These are phyloP conservation scores for Rhododendron kiyosumense DNA, from an alignment of 148 eudicot genomes.

Conservation along the genomic window DNA sequence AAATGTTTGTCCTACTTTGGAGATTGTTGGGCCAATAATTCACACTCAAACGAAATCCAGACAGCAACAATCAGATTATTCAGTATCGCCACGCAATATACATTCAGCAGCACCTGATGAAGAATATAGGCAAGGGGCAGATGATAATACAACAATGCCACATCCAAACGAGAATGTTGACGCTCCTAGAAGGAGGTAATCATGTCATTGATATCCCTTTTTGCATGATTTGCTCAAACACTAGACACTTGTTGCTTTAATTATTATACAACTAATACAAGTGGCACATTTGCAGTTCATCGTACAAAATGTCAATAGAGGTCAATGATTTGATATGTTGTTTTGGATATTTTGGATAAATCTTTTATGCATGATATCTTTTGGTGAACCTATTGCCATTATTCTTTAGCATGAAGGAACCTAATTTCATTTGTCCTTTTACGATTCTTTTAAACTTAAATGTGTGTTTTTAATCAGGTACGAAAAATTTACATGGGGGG, in stretches of 20 bases:
- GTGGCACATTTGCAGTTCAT: background rate
- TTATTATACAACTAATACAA: background rate
- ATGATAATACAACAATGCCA: conserved; percentile 22
- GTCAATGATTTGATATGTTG: background rate
- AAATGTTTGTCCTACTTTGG: conserved; percentile 64
- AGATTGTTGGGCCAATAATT: conserved; percentile 65
- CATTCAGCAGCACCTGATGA: conserved; percentile 24
- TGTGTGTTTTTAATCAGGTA: background rate
- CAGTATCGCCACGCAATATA: conserved; percentile 14
- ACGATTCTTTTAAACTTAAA: too few relatives aligned
- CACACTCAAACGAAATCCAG: conserved; percentile 22
- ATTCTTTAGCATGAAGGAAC: too few relatives aligned
- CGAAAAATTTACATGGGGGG: background rate
- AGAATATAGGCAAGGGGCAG: conserved; percentile 19
- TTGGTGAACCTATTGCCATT: background rate
- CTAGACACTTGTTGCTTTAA: background rate
- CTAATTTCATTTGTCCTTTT: too few relatives aligned
- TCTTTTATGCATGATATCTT: background rate
- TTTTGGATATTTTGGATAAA: background rate
- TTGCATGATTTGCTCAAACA: conserved; percentile 1
- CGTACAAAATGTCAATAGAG: background rate
- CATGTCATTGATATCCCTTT: background rate
- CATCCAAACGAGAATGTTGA: conserved; percentile 34
- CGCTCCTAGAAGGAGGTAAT: conserved; percentile 66
- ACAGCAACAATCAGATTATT: conserved; percentile 26